Evolutionary conservation across 306 rosid species (phyloP).

Genomic region (Fagus sylvatica): DNA sequence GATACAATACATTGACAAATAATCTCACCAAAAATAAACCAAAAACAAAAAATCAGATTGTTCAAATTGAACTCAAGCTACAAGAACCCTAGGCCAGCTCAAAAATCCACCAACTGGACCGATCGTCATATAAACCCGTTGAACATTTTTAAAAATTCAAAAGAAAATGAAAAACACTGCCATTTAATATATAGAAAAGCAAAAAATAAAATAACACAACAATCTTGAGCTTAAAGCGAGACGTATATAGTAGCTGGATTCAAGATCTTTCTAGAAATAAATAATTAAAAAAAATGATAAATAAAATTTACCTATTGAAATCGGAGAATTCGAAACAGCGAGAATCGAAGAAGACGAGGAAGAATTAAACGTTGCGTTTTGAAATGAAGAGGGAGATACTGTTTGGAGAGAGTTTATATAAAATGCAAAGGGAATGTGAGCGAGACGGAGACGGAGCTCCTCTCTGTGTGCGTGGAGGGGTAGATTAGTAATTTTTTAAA

Average conservation of each 20-base stretch:
- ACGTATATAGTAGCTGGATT: conserved; percentile 10
- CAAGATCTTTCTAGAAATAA: neutral
- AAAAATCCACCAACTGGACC: neutral
- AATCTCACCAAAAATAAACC: neutral
- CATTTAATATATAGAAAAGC: too few relatives aligned
- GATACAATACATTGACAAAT: conserved; percentile 12
- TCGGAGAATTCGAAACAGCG: conserved; percentile 6
- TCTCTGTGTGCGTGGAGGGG: conserved; percentile 25
- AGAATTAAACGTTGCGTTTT: conserved; percentile 16
- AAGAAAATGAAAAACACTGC: neutral
- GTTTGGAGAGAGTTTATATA: conserved; percentile 9
- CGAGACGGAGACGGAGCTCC: neutral
- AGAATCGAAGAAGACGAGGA: neutral
- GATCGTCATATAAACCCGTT: conserved; percentile 13
- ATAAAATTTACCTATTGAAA: conserved; percentile 18
- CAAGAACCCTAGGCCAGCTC: conserved; percentile 33
- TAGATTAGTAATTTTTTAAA: conserved; percentile 13
- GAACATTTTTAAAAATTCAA: neutral
- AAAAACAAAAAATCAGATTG: neutral
- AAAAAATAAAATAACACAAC: too few relatives aligned
- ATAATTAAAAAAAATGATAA: too few relatives aligned
- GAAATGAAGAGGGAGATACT: neutral
- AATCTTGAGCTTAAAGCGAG: conserved; percentile 10
- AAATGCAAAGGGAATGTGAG: neutral
- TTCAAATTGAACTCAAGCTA: neutral